These are phyloP conservation scores for Betula pendula DNA, from an alignment of 306 rosid species.

Conservation along the genomic window DNA sequence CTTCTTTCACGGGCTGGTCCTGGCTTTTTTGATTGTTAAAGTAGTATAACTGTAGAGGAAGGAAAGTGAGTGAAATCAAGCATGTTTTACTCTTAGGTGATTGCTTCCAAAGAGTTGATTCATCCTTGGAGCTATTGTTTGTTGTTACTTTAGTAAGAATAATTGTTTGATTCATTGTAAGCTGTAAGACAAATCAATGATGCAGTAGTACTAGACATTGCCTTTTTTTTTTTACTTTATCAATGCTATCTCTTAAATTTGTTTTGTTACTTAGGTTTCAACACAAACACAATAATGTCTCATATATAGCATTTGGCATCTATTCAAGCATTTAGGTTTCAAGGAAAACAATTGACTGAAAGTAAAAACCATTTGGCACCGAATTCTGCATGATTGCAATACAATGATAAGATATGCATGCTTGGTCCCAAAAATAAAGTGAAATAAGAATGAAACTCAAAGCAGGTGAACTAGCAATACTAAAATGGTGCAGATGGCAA, in stretches of 20 bases:
- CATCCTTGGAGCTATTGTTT: constrained; percentile 7
- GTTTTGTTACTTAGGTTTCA: not conserved
- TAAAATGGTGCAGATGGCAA: constrained; percentile 40
- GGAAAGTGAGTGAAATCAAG: not conserved
- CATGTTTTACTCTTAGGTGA: not conserved
- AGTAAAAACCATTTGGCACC: no score
- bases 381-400: no score
- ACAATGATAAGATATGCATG: not conserved
- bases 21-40: constrained; percentile 41
- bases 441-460: not conserved
- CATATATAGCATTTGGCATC: no score
- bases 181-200: constrained; percentile 16
- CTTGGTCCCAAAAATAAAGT: not conserved
- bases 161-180: constrained; percentile 17
- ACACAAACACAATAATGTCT: no score
- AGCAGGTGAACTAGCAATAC: not conserved
- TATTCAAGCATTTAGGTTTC: not conserved
- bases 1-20: constrained; percentile 67
- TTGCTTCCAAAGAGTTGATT: constrained; percentile 8
- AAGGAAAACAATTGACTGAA: no score
- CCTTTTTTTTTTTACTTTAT: not conserved
- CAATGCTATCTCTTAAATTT: not conserved
- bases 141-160: constrained; percentile 2
- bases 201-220: not conserved
- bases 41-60: not conserved